Evolutionary conservation across 192 early-diverging fungal species (phyloP).

Genomic region (Geranomyces variabilis): DNA sequence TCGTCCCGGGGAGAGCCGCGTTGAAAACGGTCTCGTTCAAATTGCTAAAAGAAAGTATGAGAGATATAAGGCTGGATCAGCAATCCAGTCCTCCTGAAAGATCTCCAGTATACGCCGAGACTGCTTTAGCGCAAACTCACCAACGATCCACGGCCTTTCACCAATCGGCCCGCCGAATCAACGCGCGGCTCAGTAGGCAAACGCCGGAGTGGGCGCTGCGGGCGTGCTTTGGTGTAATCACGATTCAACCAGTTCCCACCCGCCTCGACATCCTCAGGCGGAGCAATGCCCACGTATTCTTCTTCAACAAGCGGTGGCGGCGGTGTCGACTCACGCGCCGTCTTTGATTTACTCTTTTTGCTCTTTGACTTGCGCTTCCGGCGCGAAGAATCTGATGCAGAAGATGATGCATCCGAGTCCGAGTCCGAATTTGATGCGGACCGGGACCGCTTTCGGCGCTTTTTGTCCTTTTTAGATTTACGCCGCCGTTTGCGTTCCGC

Average conservation of each 20-base stretch:
- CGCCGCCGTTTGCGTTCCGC: background rate
- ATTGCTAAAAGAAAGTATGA: too few species aligned
- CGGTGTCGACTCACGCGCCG: background rate
- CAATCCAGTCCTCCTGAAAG: too few species aligned
- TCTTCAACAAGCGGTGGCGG: background rate
- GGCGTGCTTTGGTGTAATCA: background rate
- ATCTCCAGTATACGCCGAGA: too few species aligned
- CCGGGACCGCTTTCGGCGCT: constrained; percentile 27
- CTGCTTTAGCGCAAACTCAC: constrained; percentile 15
- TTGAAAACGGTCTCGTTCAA: too few species aligned
- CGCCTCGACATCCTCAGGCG: constrained; percentile 18
- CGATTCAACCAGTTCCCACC: constrained; percentile 8
- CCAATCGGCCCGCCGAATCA: constrained; percentile 41
- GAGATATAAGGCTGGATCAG: too few species aligned
- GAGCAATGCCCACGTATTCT: constrained; percentile 19
- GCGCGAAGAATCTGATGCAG: constrained; percentile 41
- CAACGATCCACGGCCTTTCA: constrained; percentile 43
- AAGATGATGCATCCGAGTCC: constrained; percentile 33
- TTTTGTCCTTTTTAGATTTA: constrained; percentile 23
- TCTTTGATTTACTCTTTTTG: constrained; percentile 31
- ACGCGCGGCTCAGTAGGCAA: constrained; percentile 9
- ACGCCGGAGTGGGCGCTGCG: background rate
- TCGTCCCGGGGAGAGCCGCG: too few species aligned
- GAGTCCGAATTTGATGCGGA: constrained; percentile 22
- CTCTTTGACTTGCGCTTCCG: constrained; percentile 41